A percentile compares a stretch with the other conserved stretches of the same genome.
Evolutionary conservation across 805 yeast species (phyloP).

Genomic region (Metschnikowia kofuensis): DNA sequence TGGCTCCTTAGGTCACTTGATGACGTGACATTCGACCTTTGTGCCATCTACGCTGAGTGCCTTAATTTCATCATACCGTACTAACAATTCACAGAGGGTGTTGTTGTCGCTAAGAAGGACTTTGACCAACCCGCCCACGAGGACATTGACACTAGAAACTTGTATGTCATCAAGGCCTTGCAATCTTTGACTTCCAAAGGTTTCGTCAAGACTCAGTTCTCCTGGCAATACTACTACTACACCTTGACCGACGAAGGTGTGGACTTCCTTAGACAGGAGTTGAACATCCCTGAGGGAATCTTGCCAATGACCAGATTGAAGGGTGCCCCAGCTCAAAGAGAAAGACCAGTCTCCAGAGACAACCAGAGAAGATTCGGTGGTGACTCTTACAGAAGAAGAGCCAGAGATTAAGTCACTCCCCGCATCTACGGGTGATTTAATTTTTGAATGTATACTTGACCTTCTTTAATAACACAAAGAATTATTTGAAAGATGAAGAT

Average conservation of each 20-base stretch:
- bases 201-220: conserved; percentile 98
- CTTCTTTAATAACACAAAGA: conserved; percentile 13
- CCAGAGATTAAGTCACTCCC: conserved; percentile 40
- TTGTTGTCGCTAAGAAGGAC: conserved; percentile 99
- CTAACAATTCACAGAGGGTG: conserved; percentile 74
- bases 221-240: conserved; percentile 99
- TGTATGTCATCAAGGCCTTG: conserved; percentile 96
- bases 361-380: conserved; percentile 45
- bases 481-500: too few relatives aligned
- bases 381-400: conserved; percentile 61
- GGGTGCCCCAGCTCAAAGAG: conserved; percentile 84
- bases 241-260: conserved; percentile 99
- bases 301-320: conserved; percentile 98
- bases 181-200: conserved; percentile 99
- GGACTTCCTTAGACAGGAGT: conserved; percentile 95
- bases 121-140: conserved; percentile 97
- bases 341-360: conserved; percentile 42
- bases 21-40: too few relatives aligned
- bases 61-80: neutral
- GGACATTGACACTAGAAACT: conserved; percentile 96
- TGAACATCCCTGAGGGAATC: conserved; percentile 97
- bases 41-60: too few relatives aligned
- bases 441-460: conserved; percentile 17
- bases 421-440: conserved; percentile 11
- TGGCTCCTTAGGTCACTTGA: too few relatives aligned